These are phyloP conservation scores for Claviceps paspali DNA, from an alignment of 2,329 filamentous ascomycete genomes.

Conservation along the genomic window DNA sequence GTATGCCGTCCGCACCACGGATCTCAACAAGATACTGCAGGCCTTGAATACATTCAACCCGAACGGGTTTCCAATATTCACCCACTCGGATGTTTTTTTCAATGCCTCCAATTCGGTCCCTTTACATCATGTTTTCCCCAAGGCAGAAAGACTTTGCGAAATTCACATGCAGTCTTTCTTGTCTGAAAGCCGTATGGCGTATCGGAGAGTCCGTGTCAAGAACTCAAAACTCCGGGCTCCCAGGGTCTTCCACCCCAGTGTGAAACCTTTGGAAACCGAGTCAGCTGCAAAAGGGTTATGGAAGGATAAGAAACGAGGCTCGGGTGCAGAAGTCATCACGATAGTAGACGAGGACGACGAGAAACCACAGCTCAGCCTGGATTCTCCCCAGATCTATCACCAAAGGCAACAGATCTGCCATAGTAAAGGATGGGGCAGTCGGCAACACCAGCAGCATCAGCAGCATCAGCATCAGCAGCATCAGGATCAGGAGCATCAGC, in stretches of 20 bases:
- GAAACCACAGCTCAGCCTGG: background rate
- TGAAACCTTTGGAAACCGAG: background rate
- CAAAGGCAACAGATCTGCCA: too few relatives aligned
- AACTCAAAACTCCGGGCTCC: background rate
- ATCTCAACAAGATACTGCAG: background rate
- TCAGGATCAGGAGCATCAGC: too few relatives aligned
- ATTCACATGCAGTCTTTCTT: conserved; percentile 1
- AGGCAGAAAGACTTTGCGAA: background rate
- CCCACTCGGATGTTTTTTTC: background rate
- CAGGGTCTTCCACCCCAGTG: background rate
- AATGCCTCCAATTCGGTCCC: background rate
- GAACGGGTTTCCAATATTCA: background rate
- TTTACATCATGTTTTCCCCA: background rate
- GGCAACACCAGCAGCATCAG: too few relatives aligned
- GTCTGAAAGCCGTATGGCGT: background rate
- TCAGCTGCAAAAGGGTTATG: background rate
- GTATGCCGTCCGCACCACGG: background rate
- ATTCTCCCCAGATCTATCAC: background rate
- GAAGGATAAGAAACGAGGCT: background rate
- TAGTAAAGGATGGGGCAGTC: too few relatives aligned
- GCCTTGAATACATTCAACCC: background rate
- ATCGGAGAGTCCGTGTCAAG: background rate
- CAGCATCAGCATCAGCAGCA: too few relatives aligned
- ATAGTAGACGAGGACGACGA: background rate
- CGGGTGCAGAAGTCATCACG: background rate